phyloP scores from a whole-genome alignment of 78 protist genomes.

The Dictyostelium intermedium region DNA sequence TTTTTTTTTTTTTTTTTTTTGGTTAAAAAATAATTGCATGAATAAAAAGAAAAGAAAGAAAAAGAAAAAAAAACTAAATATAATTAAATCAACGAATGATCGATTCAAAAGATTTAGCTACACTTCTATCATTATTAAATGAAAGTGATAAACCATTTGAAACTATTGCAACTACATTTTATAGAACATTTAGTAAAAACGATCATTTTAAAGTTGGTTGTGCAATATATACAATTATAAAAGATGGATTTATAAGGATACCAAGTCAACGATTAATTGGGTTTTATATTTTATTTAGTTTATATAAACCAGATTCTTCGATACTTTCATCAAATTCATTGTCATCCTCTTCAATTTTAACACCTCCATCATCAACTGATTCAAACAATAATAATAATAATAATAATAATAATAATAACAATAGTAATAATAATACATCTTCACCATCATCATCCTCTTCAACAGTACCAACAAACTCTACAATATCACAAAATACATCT shows the following conservation, averaged over 20 bases:
- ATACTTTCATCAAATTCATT: background rate
- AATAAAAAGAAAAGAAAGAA: too few relatives aligned
- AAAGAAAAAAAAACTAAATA: too few relatives aligned
- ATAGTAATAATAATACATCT: background rate
- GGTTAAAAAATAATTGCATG: too few relatives aligned
- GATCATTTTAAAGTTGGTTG: constrained; percentile 72
- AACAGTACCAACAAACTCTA: background rate
- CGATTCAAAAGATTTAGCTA: constrained; percentile 45
- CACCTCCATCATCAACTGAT: background rate
- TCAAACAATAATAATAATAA: background rate
- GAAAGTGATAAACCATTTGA: constrained; percentile 71
- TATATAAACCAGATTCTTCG: constrained; percentile 37
- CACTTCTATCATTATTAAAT: constrained; percentile 33
- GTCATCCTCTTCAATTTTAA: constrained; percentile 1
- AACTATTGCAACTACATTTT: constrained; percentile 59
- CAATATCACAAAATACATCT: background rate
- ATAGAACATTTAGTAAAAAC: constrained; percentile 61
- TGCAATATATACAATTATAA: constrained; percentile 66
- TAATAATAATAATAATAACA: background rate
- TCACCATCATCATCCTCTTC: background rate
- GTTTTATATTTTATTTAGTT: constrained; percentile 52
- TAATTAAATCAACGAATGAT: constrained; percentile 43
- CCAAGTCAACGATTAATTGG: constrained; percentile 41
- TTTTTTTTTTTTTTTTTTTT: too few relatives aligned
- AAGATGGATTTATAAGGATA: constrained; percentile 72